phyloP scores from a whole-genome alignment of 352 stramenopile genomes.

The Phytopythium vexans region DNA sequence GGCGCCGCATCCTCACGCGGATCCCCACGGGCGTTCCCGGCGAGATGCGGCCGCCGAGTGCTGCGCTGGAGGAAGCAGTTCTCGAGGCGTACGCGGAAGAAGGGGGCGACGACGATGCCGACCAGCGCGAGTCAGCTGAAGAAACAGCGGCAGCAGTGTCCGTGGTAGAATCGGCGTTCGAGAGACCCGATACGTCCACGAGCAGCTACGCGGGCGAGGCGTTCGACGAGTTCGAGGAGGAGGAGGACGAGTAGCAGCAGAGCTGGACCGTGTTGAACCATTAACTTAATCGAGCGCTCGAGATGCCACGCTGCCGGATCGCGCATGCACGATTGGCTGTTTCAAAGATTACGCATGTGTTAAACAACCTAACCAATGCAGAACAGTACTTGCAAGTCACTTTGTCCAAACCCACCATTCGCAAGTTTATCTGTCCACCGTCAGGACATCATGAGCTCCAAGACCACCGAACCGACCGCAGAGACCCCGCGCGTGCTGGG shows the following conservation, averaged over 20 bases:
- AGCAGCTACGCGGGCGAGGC: slow-evolving; percentile 26
- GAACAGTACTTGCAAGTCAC: no score
- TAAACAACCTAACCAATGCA: no score
- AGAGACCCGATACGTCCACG: slow-evolving; percentile 47
- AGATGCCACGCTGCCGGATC: no score
- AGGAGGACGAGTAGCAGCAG: slow-evolving; percentile 19
- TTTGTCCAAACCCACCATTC: no score
- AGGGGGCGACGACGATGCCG: neutral
- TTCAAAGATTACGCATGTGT: no score
- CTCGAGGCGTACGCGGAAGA: slow-evolving; percentile 1
- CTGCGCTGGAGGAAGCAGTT: neutral
- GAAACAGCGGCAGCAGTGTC: neutral
- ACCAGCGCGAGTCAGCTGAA: neutral
- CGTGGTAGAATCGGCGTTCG: neutral
- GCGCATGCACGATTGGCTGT: no score
- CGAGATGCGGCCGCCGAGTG: neutral
- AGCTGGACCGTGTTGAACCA: no score
- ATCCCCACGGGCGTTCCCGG: slow-evolving; percentile 23
- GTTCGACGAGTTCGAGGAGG: slow-evolving; percentile 63
- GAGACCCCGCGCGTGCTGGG: slow-evolving; percentile 49
- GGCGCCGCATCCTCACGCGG: slow-evolving; percentile 6
- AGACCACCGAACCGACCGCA: neutral
- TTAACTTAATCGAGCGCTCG: neutral
- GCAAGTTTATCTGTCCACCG: no score
- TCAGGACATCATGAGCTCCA: neutral